Evolutionary conservation across 257 asterid genomes (phyloP).

Genomic region (Sherardia arvensis): DNA sequence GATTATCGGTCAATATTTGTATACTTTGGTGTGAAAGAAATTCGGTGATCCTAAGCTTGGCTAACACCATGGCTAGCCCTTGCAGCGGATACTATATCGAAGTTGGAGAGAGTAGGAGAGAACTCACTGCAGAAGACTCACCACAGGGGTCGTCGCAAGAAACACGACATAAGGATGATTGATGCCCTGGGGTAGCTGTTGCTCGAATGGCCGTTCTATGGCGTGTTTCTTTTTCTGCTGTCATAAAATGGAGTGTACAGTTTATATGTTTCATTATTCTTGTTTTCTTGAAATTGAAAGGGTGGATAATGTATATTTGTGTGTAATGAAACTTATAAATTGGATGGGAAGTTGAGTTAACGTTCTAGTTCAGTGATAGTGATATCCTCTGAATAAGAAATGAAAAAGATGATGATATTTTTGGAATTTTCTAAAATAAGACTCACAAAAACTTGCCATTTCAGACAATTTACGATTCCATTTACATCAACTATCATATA

Average conservation of each 20-base stretch:
- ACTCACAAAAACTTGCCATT: too few relatives aligned
- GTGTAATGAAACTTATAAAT: too few relatives aligned
- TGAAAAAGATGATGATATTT: too few relatives aligned
- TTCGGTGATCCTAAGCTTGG: not conserved
- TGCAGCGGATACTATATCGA: constrained; percentile 37
- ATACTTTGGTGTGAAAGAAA: not conserved
- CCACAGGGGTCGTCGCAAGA: constrained; percentile 87
- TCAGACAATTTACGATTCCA: too few relatives aligned
- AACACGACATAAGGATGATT: constrained; percentile 49
- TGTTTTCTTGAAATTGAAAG: too few relatives aligned
- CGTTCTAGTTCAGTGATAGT: too few relatives aligned
- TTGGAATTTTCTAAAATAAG: too few relatives aligned
- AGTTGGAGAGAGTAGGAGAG: constrained; percentile 59
- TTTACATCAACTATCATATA: too few relatives aligned
- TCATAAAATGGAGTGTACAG: not conserved
- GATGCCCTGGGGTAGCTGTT: constrained; percentile 1
- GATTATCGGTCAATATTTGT: too few relatives aligned
- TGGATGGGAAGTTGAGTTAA: too few relatives aligned
- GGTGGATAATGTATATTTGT: too few relatives aligned
- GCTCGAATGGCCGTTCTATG: not conserved
- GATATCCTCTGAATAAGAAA: too few relatives aligned
- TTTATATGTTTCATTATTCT: not conserved
- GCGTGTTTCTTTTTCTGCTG: not conserved
- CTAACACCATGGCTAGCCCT: not conserved
- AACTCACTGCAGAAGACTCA: constrained; percentile 77